These are phyloP conservation scores for Haplosporangium sp. DNA, from an alignment of 371 early-diverging fungal genomes.

Conservation along the genomic window DNA sequence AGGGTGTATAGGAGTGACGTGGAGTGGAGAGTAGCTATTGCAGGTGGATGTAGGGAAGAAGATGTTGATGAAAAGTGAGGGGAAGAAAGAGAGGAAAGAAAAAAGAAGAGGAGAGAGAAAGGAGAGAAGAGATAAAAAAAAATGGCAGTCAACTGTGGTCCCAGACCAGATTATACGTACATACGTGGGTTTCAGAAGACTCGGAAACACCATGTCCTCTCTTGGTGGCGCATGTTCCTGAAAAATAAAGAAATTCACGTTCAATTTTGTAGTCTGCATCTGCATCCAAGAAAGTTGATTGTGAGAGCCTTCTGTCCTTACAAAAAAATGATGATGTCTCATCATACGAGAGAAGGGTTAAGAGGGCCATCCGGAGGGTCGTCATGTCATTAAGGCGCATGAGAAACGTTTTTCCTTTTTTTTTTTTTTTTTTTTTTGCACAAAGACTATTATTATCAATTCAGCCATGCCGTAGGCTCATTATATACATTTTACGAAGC, in stretches of 20 bases:
- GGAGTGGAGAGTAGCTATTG: not conserved
- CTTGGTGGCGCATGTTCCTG: too few relatives aligned
- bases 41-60: not conserved
- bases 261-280: not conserved
- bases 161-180: slow-evolving; percentile 1
- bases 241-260: not conserved
- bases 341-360: too few relatives aligned
- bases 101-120: slow-evolving; percentile 10
- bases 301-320: too few relatives aligned
- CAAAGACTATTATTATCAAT: not conserved
- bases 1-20: not conserved
- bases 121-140: not conserved
- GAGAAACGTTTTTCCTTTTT: not conserved
- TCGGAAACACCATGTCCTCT: slow-evolving; percentile 1
- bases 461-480: too few relatives aligned
- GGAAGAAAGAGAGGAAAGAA: slow-evolving; percentile 6
- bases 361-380: too few relatives aligned
- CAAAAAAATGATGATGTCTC: too few relatives aligned
- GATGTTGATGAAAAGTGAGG: slow-evolving; percentile 3
- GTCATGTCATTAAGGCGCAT: too few relatives aligned
- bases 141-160: not conserved
- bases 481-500: too few relatives aligned
- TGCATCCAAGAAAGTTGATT: too few relatives aligned
- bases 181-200: not conserved
- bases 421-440: not conserved